Evolutionary conservation across 108 stramenopile genomes (phyloP), one percentile per base, ranked within the genome.

Genomic region (Bacterosira constricta): DNA sequence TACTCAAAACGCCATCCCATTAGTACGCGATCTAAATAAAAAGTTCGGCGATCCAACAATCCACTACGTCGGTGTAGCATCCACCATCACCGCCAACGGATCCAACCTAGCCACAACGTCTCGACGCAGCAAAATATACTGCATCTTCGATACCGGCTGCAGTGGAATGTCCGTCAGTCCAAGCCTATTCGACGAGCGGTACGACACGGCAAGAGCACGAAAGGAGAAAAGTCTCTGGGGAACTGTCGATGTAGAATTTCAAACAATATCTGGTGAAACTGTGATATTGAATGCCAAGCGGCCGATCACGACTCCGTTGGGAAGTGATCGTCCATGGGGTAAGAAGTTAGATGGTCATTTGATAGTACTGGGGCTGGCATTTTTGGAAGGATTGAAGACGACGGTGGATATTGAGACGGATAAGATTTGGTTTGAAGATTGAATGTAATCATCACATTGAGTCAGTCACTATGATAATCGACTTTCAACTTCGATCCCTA

Each of bases 21-120:
- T 87, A 41, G 74, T 78, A 5, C 54, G 68, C 9, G 76, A 81
- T 50, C 58, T 88, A 63, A 63, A 79, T 35, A 68, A 74, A 10
- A 61, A 63, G 39, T 85, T 78, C 56, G 86, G 86, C 34, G 88
- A 87, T 75, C 86, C 88, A 17, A 83, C 83, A 29, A 63, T 69
- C 13, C 88, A 90, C 56, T 90, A 90, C 69, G 79, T 82, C 6
- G 79, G 79, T 9, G 39, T 60, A n/a, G 84, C 83, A 4, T 63
- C 70, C 20, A 79, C 80, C 1, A 68, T 90, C 29, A 57, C 26
- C 10, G 77, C 82, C 10, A 83, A 87, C 58, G 85, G 85, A 11
- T 51, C 18, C 32, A 73, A 75, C 17, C 53, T 86, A 5, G 65
- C 57, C 25, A 37, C 76, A 0, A 51, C 55, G 3, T 27, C 63